Conservation (phyloP, 2,329 filamentous ascomycete species). For the Chrysoporthe austroafricana region DNA sequence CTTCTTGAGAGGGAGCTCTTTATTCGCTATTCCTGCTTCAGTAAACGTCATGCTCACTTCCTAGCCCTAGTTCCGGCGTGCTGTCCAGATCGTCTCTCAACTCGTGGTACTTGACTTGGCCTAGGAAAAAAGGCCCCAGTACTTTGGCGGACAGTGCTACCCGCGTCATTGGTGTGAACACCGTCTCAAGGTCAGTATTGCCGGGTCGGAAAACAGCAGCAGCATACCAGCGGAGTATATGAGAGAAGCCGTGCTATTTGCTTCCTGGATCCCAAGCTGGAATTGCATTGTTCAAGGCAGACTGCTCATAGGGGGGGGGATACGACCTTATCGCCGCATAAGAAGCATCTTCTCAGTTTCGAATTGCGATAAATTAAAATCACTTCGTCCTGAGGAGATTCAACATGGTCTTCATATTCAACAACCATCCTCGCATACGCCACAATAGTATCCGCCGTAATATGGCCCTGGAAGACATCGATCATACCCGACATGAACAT, state of each 20-base stretch:
- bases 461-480: conserved; percentile 41
- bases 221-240: conserved; percentile 45
- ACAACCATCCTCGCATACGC: conserved; percentile 46
- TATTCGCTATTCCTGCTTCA: not conserved
- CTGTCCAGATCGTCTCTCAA: not conserved
- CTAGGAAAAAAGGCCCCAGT: conserved; percentile 40
- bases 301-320: conserved; percentile 37
- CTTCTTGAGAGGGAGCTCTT: not conserved
- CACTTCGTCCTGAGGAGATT: conserved; percentile 21
- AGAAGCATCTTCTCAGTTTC: not conserved
- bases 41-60: not conserved
- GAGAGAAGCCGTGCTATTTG: conserved; percentile 43
- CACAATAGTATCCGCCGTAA: conserved; percentile 40
- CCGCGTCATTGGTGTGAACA: conserved; percentile 44
- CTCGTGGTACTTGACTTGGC: conserved; percentile 29
- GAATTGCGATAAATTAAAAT: fast-evolving
- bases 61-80: not conserved
- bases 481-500: conserved; percentile 53
- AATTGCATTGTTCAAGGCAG: conserved; percentile 33
- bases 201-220: conserved; percentile 38
- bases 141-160: conserved; percentile 40
- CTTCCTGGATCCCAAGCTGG: conserved; percentile 41
- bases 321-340: conserved; percentile 44
- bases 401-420: conserved; percentile 47
- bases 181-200: conserved; percentile 43